phyloP scores from a whole-genome alignment of 805 yeast species.

The Teunomyces kruisii region DNA sequence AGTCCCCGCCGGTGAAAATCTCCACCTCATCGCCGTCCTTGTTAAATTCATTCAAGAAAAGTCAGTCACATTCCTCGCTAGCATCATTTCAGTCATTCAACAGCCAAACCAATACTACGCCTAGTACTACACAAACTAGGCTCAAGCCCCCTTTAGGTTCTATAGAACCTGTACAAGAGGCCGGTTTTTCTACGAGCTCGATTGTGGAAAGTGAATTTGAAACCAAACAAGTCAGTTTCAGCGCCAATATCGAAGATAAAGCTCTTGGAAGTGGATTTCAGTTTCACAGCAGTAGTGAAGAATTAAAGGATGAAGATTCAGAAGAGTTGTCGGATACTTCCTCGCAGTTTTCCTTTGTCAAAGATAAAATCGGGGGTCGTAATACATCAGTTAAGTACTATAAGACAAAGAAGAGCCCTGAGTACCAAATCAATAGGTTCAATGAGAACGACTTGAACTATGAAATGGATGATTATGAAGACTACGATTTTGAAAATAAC shows the following conservation, averaged over 20 bases:
- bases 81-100: slow-evolving; percentile 6
- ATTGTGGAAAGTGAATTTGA: slow-evolving; percentile 8
- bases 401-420: slow-evolving; percentile 30
- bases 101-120: slow-evolving; percentile 1
- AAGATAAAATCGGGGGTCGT: slow-evolving; percentile 45
- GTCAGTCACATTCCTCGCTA: slow-evolving; percentile 7
- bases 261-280: neutral
- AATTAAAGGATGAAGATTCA: neutral
- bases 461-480: slow-evolving; percentile 21
- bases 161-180: slow-evolving; percentile 1
- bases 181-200: slow-evolving; percentile 5
- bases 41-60: neutral
- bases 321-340: slow-evolving; percentile 17
- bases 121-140: slow-evolving; percentile 1
- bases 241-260: neutral
- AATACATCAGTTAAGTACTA: slow-evolving; percentile 56
- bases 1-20: neutral
- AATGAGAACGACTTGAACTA: slow-evolving; percentile 27
- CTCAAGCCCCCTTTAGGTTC: slow-evolving; percentile 6
- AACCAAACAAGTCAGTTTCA: slow-evolving; percentile 13
- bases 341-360: slow-evolving; percentile 53
- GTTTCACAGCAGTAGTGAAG: neutral
- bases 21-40: slow-evolving; percentile 4
- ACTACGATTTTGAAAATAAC: slow-evolving; percentile 45
- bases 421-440: slow-evolving; percentile 19